Conservation (phyloP, 495 filamentous ascomycete genomes). For the Penicillium argentinense region DNA sequence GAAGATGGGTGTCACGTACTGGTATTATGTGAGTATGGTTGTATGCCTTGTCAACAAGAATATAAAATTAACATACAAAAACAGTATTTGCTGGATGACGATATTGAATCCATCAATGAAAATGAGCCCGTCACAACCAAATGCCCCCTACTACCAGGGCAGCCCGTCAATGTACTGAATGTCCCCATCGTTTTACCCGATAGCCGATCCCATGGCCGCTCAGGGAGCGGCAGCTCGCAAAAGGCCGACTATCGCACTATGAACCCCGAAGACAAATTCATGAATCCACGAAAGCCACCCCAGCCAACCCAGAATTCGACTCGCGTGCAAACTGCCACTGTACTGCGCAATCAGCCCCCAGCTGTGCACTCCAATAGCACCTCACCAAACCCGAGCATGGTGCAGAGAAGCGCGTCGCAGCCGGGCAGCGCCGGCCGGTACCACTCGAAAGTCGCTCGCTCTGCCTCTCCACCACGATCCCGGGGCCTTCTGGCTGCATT, state of each 20-base stretch:
- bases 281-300: conserved; percentile 64
- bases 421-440: conserved; percentile 30
- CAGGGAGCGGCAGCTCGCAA: conserved; percentile 36
- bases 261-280: conserved; percentile 74
- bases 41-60: not conserved
- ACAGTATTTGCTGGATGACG: conserved; percentile 78
- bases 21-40: conserved; percentile 75
- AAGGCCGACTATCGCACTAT: conserved; percentile 64
- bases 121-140: conserved; percentile 66
- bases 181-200: conserved; percentile 69
- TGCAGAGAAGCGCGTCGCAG: conserved; percentile 37
- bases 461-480: conserved; percentile 42
- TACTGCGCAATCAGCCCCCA: conserved; percentile 44
- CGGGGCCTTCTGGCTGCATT: conserved; percentile 39
- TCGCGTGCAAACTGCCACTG: conserved; percentile 58
- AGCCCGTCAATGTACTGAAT: conserved; percentile 77
- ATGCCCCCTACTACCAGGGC: conserved; percentile 87
- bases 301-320: conserved; percentile 46
- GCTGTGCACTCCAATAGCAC: conserved; percentile 24
- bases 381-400: conserved; percentile 26
- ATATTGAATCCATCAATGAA: conserved; percentile 70
- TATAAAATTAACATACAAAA: conserved; percentile 8
- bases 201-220: conserved; percentile 37
- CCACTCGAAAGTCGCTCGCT: conserved; percentile 34
- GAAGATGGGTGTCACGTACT: conserved; percentile 91